A percentile compares a stretch with the other conserved stretches of the same genome.
phyloP scores from a whole-genome alignment of 352 stramenopile genomes.

The Lagenidium giganteum region DNA sequence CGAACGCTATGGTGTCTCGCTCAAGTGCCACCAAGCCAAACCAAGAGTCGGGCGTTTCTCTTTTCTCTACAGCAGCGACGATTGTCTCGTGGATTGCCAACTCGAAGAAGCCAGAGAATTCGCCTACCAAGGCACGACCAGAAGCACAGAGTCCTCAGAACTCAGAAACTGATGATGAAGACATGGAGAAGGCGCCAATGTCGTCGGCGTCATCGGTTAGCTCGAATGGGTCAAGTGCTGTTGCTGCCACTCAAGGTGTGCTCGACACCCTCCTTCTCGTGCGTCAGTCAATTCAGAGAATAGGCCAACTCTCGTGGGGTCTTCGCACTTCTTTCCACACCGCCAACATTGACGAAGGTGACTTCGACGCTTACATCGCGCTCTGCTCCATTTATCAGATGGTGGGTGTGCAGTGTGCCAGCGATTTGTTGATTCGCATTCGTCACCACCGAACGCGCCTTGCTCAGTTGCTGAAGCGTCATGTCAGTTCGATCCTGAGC shows the following conservation, averaged over 20 bases:
- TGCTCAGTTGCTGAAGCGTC: slow-evolving; percentile 64
- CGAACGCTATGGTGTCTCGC: slow-evolving; percentile 8
- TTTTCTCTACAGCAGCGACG: slow-evolving; percentile 35
- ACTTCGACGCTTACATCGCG: slow-evolving; percentile 81
- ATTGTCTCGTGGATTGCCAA: slow-evolving; percentile 66
- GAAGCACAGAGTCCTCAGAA: slow-evolving; percentile 49
- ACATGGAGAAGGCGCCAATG: slow-evolving; percentile 49
- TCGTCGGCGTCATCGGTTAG: slow-evolving; percentile 53
- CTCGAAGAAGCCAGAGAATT: slow-evolving; percentile 34
- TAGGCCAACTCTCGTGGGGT: slow-evolving; percentile 78
- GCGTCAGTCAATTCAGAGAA: slow-evolving; percentile 80
- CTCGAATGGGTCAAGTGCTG: slow-evolving; percentile 44
- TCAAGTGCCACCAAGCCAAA: not conserved
- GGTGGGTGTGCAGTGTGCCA: slow-evolving; percentile 52
- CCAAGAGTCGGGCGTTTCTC: slow-evolving; percentile 24
- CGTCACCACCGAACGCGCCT: slow-evolving; percentile 64
- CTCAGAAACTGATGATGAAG: slow-evolving; percentile 74
- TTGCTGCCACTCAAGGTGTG: slow-evolving; percentile 47
- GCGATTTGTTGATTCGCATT: slow-evolving; percentile 67
- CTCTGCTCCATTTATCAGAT: slow-evolving; percentile 82
- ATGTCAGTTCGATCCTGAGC: slow-evolving; percentile 64
- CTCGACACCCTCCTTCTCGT: slow-evolving; percentile 77
- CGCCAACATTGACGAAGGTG: slow-evolving; percentile 74
- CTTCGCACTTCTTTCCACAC: slow-evolving; percentile 82
- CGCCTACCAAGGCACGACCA: slow-evolving; percentile 6